Percentiles rank a stretch among this genome's conserved stretches.
Conservation (phyloP, 352 stramenopile species). For the Phytophthora lateralis region DNA sequence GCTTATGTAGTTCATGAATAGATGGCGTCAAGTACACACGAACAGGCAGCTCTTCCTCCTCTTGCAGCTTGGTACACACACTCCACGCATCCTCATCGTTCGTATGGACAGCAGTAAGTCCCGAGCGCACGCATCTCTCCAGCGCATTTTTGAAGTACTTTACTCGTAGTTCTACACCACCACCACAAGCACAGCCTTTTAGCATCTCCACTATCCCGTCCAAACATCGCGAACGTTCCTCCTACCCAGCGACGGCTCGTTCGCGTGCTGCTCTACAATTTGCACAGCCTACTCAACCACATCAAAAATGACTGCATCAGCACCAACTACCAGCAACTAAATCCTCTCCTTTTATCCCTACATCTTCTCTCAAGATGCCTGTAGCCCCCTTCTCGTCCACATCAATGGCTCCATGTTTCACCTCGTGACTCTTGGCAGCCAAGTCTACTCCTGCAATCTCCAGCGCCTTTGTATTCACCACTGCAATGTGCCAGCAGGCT, state of each 20-base stretch:
- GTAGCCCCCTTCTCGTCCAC: conserved; percentile 67
- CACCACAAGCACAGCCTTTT: background rate
- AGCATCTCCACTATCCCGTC: background rate
- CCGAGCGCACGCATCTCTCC: conserved; percentile 67
- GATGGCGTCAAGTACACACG: conserved; percentile 82
- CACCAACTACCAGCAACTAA: background rate
- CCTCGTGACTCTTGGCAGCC: conserved; percentile 28
- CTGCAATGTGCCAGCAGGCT: conserved; percentile 90
- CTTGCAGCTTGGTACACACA: conserved; percentile 83
- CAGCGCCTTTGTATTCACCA: conserved; percentile 86
- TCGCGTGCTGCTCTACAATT: conserved; percentile 73
- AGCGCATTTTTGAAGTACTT: conserved; percentile 71
- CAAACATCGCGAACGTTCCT: background rate
- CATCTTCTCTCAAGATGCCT: conserved; percentile 72
- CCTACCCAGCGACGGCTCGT: conserved; percentile 69
- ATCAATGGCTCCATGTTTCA: conserved; percentile 63
- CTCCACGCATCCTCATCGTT: conserved; percentile 84
- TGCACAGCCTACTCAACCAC: conserved; percentile 55
- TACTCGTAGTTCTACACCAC: conserved; percentile 48
- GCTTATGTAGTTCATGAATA: conserved; percentile 66
- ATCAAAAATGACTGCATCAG: conserved; percentile 3
- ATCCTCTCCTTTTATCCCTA: conserved; percentile 16
- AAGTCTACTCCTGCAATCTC: conserved; percentile 67
- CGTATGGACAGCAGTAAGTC: conserved; percentile 87
- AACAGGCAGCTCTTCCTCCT: conserved; percentile 54